Evolutionary conservation across 306 rosid genomes (phyloP).

Genomic region (Cucurbita ficifolia): DNA sequence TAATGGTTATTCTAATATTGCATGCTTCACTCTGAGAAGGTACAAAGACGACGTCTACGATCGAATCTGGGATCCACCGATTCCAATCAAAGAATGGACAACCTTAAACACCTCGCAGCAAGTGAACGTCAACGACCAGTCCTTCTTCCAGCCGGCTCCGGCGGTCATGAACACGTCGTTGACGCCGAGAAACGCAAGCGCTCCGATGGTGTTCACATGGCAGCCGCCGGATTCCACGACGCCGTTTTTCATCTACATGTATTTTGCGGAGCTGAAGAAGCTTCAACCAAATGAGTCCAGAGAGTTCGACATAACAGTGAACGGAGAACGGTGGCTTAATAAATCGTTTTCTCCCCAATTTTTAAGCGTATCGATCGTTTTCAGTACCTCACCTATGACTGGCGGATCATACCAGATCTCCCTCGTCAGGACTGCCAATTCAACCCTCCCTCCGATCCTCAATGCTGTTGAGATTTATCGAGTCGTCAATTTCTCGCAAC

Average conservation of each 20-base stretch:
- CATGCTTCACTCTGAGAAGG: conserved; percentile 9
- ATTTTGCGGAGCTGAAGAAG: conserved; percentile 31
- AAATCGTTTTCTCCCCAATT: background rate
- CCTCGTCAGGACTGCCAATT: conserved; percentile 6
- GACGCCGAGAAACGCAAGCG: conserved; percentile 1
- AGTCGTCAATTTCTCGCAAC: conserved; percentile 7
- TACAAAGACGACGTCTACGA: conserved; percentile 24
- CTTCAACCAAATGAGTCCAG: conserved; percentile 19
- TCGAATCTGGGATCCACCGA: conserved; percentile 25
- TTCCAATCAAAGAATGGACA: background rate
- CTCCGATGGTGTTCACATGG: conserved; percentile 10
- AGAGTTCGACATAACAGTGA: conserved; percentile 18
- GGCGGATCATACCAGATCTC: background rate
- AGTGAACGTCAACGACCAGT: background rate
- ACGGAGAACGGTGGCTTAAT: conserved; percentile 4
- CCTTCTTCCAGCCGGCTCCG: conserved; percentile 13
- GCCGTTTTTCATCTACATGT: conserved; percentile 18
- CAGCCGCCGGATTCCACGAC: background rate
- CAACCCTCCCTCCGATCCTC: conserved; percentile 38
- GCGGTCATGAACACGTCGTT: conserved; percentile 25
- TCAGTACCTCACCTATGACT: background rate
- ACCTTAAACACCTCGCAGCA: background rate
- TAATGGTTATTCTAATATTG: background rate
- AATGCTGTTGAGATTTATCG: conserved; percentile 38
- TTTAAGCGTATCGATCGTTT: conserved; percentile 1